phyloP scores from a whole-genome alignment of 164 flowering plant species.

The Stephania cephalantha region DNA sequence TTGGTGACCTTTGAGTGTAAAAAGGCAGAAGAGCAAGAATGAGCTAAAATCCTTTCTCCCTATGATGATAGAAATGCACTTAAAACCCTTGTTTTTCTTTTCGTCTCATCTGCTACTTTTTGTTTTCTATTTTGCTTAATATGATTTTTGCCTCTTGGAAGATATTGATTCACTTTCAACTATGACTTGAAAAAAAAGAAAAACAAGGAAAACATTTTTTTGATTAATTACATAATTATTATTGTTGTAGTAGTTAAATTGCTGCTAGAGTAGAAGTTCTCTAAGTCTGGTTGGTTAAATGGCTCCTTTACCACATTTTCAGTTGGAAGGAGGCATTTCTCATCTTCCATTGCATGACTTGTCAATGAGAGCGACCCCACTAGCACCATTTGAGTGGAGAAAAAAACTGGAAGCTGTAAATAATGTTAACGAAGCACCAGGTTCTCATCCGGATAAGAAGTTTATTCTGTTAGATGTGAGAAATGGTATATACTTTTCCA shows the following conservation, averaged over 20 bases:
- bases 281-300: not conserved
- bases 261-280: not conserved
- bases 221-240: not conserved
- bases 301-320: constrained; percentile 9
- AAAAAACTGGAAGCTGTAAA: constrained; percentile 40
- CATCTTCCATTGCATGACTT: constrained; percentile 82
- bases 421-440: constrained; percentile 23
- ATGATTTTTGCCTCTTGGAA: not conserved
- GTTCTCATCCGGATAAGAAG: constrained; percentile 18
- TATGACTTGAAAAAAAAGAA: not conserved
- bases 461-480: constrained; percentile 73
- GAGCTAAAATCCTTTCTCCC: not conserved
- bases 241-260: not conserved
- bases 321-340: constrained; percentile 81
- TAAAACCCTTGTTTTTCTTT: not conserved
- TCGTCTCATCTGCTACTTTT: not conserved
- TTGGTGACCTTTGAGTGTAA: not conserved
- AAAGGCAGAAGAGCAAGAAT: not conserved
- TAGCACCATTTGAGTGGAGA: constrained; percentile 83
- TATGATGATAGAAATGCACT: not conserved
- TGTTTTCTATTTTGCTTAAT: not conserved
- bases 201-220: too few species aligned
- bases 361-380: constrained; percentile 70
- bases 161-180: not conserved
- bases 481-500: constrained; percentile 48